These are phyloP conservation scores for Microcyclospora tardicrescens DNA, from an alignment of 2,329 filamentous ascomycete species.

Conservation along the genomic window DNA sequence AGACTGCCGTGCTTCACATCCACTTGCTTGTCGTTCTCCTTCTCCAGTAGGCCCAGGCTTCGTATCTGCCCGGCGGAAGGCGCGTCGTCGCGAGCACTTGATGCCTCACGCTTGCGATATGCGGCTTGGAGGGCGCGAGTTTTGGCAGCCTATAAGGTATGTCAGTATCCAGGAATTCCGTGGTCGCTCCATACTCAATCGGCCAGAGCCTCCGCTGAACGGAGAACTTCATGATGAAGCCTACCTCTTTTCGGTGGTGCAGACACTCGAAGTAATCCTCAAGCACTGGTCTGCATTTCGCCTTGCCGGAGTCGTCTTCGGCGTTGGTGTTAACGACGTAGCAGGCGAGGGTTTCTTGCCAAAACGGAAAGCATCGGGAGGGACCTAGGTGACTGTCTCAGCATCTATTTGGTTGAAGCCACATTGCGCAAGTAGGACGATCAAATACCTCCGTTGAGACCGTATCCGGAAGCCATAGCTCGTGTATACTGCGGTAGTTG, in stretches of 20 bases:
- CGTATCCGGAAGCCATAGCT: constrained; percentile 68
- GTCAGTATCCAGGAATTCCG: neutral
- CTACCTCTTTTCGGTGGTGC: constrained; percentile 97
- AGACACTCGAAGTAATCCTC: constrained; percentile 99
- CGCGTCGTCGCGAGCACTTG: constrained; percentile 64
- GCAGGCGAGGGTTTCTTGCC: constrained; percentile 97
- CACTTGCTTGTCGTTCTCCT: constrained; percentile 61
- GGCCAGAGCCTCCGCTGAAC: neutral
- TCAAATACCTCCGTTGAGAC: constrained; percentile 62
- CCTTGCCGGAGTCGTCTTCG: constrained; percentile 68
- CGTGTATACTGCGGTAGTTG: too few species aligned
- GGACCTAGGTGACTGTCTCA: constrained; percentile 35
- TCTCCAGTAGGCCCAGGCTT: constrained; percentile 65
- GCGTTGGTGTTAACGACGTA: constrained; percentile 85
- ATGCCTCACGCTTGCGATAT: constrained; percentile 66
- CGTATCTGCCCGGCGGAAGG: constrained; percentile 78
- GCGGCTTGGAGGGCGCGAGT: constrained; percentile 67
- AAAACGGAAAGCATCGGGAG: constrained; percentile 93
- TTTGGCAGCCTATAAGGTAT: constrained; percentile 53
- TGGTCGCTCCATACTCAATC: neutral
- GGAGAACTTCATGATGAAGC: constrained; percentile 12
- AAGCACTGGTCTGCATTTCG: constrained; percentile 70
- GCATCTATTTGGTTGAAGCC: neutral
- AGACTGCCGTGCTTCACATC: constrained; percentile 32
- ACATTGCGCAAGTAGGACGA: neutral